Evolutionary conservation across 805 yeast species (phyloP).

Genomic region (Candida koratica): DNA sequence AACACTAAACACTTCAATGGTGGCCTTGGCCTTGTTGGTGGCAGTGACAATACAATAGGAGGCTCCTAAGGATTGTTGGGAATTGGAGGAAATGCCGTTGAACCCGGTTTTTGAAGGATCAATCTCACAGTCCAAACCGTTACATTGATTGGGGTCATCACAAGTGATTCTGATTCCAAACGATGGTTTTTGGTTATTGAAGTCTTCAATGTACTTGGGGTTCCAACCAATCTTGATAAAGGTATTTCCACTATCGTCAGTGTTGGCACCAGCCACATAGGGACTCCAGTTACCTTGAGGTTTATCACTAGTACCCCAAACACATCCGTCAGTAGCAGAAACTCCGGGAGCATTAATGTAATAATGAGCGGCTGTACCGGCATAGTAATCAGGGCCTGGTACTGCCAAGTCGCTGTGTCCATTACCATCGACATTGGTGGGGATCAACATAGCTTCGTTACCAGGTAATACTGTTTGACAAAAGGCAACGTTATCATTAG

Average conservation of each 20-base stretch:
- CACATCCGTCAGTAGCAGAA: slow-evolving; percentile 69
- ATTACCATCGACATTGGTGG: slow-evolving; percentile 60
- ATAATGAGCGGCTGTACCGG: slow-evolving; percentile 81
- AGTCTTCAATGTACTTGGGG: slow-evolving; percentile 72
- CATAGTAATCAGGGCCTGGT: slow-evolving; percentile 83
- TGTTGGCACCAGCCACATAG: slow-evolving; percentile 88
- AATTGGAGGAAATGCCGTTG: slow-evolving; percentile 45
- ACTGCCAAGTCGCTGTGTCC: slow-evolving; percentile 62
- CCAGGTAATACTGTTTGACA: slow-evolving; percentile 95
- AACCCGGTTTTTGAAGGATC: slow-evolving; percentile 63
- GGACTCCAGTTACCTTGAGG: slow-evolving; percentile 92
- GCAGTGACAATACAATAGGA: slow-evolving; percentile 86
- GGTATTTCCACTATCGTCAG: slow-evolving; percentile 65
- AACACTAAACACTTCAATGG: slow-evolving; percentile 60
- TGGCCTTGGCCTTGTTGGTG: slow-evolving; percentile 55
- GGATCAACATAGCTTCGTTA: slow-evolving; percentile 90
- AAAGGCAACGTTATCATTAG: slow-evolving; percentile 63
- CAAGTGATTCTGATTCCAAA: slow-evolving; percentile 76
- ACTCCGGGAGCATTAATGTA: slow-evolving; percentile 84
- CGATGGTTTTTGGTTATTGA: slow-evolving; percentile 51
- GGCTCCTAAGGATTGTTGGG: slow-evolving; percentile 47
- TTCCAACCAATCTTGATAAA: slow-evolving; percentile 88
- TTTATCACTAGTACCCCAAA: slow-evolving; percentile 70
- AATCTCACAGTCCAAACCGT: slow-evolving; percentile 77
- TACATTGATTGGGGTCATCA: slow-evolving; percentile 63